Base-by-base conservation (phyloP, 2,329 filamentous ascomycete genomes). In the Blumeria graminis region DNA sequence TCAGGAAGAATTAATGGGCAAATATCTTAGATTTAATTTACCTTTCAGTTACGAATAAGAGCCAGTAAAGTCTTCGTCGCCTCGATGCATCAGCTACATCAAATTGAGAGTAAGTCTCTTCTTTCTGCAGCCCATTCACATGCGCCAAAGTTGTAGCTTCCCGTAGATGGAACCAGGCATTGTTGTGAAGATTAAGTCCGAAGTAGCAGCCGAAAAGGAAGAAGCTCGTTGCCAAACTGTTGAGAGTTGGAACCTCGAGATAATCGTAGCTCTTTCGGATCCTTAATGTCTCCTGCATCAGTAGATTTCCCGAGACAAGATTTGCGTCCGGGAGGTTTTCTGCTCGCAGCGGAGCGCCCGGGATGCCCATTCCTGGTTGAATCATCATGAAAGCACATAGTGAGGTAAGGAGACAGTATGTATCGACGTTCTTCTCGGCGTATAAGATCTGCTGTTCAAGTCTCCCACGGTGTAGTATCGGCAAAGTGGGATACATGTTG, bases 161-260 rank as follows among this genome's bases (percentile, higher is more conserved):
- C 32, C 84, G 79, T 9, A 90, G 71, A 65, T 86, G 80, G 64
- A 81, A 88, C 84, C 85, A 90, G 1, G 84, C 84, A 66, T 81
- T 80, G 60, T 84, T 80, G 65, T 88, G 82, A 65, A 81, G 73
- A 60, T 87, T 82, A 51, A 86, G 70, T 39, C 78, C 81, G 59
- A 83, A 82, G 65, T 82, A 78, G 57, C 81, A 82, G 39, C 77
- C 82, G 62, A 86, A 88, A 32, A 90, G 67, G 66, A 90, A 88
- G 68, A 85, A 87, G 56, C 82, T 87, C n/a, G 82, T 86, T 58
- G 81, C 78, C 11, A 86, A 67, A 48, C 71, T 75, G 62, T 78
- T 77, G 58, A 76, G 66, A 8, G 71, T 76, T 7, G 78, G 74
- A 13, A 69, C 69, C 55, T 78, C 76, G 35, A 76, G 70, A 60